phyloP scores from a whole-genome alignment of 148 eudicot species.

The Rhododendron molle region DNA sequence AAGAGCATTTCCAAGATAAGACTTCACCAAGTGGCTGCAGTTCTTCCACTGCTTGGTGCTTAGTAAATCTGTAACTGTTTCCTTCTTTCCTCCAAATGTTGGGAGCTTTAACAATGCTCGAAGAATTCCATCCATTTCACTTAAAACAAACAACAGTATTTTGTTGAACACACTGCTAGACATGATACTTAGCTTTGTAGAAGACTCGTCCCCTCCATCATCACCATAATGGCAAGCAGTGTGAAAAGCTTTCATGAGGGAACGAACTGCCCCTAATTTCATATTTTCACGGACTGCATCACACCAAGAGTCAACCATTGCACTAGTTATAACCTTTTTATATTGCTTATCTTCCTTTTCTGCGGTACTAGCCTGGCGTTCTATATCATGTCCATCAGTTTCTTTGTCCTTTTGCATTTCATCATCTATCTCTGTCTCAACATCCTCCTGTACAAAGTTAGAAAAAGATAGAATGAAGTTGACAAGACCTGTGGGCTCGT shows the following conservation, averaged over 20 bases:
- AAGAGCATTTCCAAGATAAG: conserved; percentile 86
- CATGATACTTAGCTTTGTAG: conserved; percentile 61
- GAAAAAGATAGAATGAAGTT: conserved; percentile 14
- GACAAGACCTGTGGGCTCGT: conserved; percentile 17
- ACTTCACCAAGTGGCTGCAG: conserved; percentile 79
- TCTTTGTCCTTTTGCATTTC: conserved; percentile 34
- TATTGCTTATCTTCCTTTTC: conserved; percentile 42
- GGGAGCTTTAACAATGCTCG: conserved; percentile 70
- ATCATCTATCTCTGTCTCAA: conserved; percentile 44
- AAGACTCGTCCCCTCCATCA: conserved; percentile 57
- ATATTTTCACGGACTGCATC: conserved; percentile 41
- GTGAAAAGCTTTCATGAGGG: conserved; percentile 75
- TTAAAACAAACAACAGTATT: conserved; percentile 72
- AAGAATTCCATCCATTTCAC: conserved; percentile 81
- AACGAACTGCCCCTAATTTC: conserved; percentile 67
- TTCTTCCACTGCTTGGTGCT: conserved; percentile 68
- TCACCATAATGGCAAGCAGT: conserved; percentile 95
- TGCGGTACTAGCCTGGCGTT: conserved; percentile 12
- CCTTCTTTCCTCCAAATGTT: conserved; percentile 78
- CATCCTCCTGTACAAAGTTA: conserved; percentile 29
- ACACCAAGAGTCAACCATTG: conserved; percentile 92
- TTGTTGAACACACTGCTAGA: conserved; percentile 88
- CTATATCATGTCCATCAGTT: conserved; percentile 13
- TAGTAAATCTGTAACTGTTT: conserved; percentile 51
- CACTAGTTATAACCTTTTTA: conserved; percentile 59